These are phyloP conservation scores for Drechslerella stenobrocha DNA, from an alignment of 2,329 filamentous ascomycete species.

Conservation along the genomic window DNA sequence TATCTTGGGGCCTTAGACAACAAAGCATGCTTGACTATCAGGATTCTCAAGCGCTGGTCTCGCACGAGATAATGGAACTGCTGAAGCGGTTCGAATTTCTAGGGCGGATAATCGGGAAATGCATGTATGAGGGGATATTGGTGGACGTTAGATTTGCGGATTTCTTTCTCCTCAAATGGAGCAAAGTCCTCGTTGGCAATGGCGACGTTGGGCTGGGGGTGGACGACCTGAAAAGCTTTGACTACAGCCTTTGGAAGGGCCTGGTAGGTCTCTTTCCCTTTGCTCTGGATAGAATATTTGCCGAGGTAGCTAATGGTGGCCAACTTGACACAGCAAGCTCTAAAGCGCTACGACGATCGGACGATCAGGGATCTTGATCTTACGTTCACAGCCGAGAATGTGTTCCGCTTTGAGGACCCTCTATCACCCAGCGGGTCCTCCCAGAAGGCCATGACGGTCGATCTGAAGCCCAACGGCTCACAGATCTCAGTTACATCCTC, in stretches of 20 bases:
- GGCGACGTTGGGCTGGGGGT: constrained; percentile 73
- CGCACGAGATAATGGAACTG: constrained; percentile 63
- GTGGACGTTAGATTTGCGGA: constrained; percentile 90
- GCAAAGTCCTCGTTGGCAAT: constrained; percentile 69
- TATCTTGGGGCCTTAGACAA: constrained; percentile 63
- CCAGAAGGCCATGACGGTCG: constrained; percentile 68
- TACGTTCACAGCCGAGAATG: constrained; percentile 57
- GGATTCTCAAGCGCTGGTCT: constrained; percentile 59
- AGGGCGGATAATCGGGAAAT: constrained; percentile 91
- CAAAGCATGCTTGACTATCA: constrained; percentile 58
- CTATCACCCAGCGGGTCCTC: constrained; percentile 53
- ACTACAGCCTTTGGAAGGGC: constrained; percentile 86
- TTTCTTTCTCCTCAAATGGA: constrained; percentile 97
- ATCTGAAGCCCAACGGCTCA: constrained; percentile 76
- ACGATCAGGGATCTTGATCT: constrained; percentile 56
- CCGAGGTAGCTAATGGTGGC: not conserved
- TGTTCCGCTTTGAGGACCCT: constrained; percentile 57
- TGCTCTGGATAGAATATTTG: not conserved
- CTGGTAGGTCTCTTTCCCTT: constrained; percentile 62
- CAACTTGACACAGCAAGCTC: constrained; percentile 54
- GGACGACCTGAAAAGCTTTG: constrained; percentile 89
- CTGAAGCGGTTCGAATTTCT: constrained; percentile 84
- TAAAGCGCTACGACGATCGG: constrained; percentile 84
- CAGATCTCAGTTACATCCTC: constrained; percentile 82
- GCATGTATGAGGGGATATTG: constrained; percentile 93